Evolutionary conservation across 768 basidiomycete genomes (phyloP), one percentile per base, ranked within the genome.

Genomic region (Podaxis sp.): DNA sequence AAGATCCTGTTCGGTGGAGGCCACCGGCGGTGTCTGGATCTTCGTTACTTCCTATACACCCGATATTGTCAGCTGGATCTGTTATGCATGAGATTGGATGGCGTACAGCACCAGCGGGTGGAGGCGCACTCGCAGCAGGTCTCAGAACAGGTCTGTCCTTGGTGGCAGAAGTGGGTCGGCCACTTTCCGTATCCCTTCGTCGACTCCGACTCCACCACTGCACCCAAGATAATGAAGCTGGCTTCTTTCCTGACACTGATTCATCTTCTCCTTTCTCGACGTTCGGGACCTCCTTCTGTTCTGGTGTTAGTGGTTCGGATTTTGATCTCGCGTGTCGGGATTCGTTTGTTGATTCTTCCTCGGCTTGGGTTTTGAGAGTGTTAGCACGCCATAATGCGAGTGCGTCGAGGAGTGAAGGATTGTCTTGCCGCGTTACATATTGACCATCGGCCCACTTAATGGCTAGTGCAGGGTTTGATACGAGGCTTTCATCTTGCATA

Each of bases 181-280:
- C 63, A 37, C 56, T 66, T 41, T 62, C 63, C 13, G 54, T 57
- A 24, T 68, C 70, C 3, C 74, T 78, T 58, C 74, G 76, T 59
- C 79, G 74, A 73, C 85, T 88, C 20, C 90, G 79, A 64, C 83
- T 87, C 92, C 91, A 95, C 93, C 93, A 94, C 41, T 86, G 83
- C 40, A 84, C 84, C 93, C 91, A 94, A n/a, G 87, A 88, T 0
- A 84, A 82, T 13, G 86, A 85, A 0, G 83, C 82, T 3, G 84
- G 82, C 67, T 80, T 79, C 40, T 67, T 68, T 7, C 65, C 60
- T 3, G 72, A 64, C 8, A 65, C 60, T 24, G 63, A 37, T n/a
- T 57, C 65, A n/a, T 46, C 50, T 24, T 66, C 66, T 60, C 20
- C 41, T 4, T 61, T 55, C 17, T 66, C 66, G 10, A 64, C 65